phyloP scores from a whole-genome alignment of 169 alveolate genomes.

The Perkinsus marinus region DNA sequence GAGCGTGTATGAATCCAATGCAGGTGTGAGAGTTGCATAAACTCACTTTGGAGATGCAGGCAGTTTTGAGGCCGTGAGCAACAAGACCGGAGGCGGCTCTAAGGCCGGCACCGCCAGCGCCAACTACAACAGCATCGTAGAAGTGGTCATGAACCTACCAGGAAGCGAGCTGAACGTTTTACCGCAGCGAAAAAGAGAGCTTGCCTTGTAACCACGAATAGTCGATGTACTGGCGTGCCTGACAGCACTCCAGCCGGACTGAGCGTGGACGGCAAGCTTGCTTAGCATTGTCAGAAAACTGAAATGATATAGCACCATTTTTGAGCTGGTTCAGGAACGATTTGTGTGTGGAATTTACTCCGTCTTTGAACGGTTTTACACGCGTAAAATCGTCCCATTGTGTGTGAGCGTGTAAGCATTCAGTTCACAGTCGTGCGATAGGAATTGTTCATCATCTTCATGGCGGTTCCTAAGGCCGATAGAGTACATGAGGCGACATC shows the following conservation, averaged over 20 bases:
- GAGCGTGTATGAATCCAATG: slow-evolving; percentile 1
- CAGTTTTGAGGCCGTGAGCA: slow-evolving; percentile 61
- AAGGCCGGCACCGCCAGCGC: slow-evolving; percentile 98
- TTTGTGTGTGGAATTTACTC: neutral
- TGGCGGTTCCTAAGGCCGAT: neutral
- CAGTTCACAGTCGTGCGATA: neutral
- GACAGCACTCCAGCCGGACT: neutral
- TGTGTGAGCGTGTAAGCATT: too few relatives aligned
- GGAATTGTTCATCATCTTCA: neutral
- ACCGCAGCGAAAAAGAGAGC: neutral
- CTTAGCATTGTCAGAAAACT: neutral
- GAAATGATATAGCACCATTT: neutral
- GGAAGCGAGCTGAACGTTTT: too few relatives aligned
- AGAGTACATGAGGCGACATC: neutral
- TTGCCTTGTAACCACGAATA: neutral
- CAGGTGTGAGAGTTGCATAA: neutral
- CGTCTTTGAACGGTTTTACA: neutral
- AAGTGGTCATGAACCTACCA: slow-evolving; percentile 51
- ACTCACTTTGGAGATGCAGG: slow-evolving; percentile 76
- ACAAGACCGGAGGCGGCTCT: slow-evolving; percentile 89
- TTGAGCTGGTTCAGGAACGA: neutral
- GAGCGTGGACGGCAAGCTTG: neutral
- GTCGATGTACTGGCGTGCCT: neutral
- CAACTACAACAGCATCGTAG: slow-evolving; percentile 92
- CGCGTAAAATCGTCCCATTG: neutral